Evolutionary conservation across 192 early-diverging fungal genomes (phyloP).

Genomic region (Backusella liffmaniae): DNA sequence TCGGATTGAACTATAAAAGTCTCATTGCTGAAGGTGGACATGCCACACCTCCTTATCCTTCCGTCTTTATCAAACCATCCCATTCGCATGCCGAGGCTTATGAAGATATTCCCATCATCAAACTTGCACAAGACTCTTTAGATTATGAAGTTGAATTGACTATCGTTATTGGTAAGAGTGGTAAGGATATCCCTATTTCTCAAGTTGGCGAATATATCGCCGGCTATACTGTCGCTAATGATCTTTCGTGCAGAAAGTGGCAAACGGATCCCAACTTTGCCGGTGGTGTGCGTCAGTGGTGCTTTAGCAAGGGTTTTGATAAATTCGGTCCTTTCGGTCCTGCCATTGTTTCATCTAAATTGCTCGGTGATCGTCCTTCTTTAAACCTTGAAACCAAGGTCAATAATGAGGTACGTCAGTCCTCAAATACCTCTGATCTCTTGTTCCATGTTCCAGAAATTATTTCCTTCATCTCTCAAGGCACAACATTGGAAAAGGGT

Average conservation of each 20-base stretch:
- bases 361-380: background rate
- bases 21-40: constrained; percentile 55
- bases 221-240: constrained; percentile 64
- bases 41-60: constrained; percentile 45
- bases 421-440: constrained; percentile 70
- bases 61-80: constrained; percentile 58
- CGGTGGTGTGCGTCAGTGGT: constrained; percentile 10
- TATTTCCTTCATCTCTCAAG: constrained; percentile 71
- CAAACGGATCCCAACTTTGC: constrained; percentile 37
- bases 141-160: constrained; percentile 79
- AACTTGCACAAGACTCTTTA: constrained; percentile 33
- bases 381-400: constrained; percentile 33
- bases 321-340: constrained; percentile 19
- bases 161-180: constrained; percentile 83
- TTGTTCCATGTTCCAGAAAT: constrained; percentile 60
- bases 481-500: constrained; percentile 87
- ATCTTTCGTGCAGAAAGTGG: constrained; percentile 51
- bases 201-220: constrained; percentile 66
- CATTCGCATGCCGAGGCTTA: constrained; percentile 42
- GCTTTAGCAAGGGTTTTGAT: constrained; percentile 22
- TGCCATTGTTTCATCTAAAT: constrained; percentile 41
- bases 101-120: constrained; percentile 47
- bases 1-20: constrained; percentile 59
- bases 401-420: constrained; percentile 69
- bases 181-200: constrained; percentile 66